These are phyloP conservation scores for Thielaviopsis punctulata DNA, from an alignment of 2,329 filamentous ascomycete species.

Conservation along the genomic window DNA sequence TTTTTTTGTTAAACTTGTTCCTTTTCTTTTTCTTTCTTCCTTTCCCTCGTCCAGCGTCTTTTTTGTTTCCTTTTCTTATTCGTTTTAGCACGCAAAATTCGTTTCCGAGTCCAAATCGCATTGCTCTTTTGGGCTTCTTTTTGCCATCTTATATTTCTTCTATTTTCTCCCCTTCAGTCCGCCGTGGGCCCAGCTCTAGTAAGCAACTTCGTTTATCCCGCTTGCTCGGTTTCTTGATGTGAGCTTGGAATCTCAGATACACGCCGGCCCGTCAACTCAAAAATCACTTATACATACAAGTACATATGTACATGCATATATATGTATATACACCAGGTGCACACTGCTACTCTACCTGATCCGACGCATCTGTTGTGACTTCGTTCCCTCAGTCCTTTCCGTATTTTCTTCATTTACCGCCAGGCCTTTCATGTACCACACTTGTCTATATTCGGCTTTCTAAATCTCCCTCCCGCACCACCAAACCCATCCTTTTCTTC, in stretches of 20 bases:
- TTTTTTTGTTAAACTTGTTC: conserved; percentile 2
- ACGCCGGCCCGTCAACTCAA: too few relatives aligned
- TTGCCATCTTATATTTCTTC: neutral
- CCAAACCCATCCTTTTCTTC: too few relatives aligned
- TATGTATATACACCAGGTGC: too few relatives aligned
- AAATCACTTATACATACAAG: too few relatives aligned
- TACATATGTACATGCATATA: too few relatives aligned
- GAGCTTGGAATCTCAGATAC: too few relatives aligned
- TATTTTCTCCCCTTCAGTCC: neutral
- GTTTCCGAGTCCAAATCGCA: neutral
- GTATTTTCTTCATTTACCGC: neutral
- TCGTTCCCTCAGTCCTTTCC: neutral
- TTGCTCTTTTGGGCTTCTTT: neutral
- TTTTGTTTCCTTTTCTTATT: neutral
- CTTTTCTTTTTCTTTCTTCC: conserved; percentile 1
- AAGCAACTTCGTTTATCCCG: neutral
- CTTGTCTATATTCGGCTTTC: neutral
- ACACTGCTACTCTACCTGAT: too few relatives aligned
- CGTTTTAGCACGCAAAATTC: neutral
- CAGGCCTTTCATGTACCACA: neutral
- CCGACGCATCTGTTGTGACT: too few relatives aligned
- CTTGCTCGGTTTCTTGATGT: too few relatives aligned
- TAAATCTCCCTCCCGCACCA: neutral
- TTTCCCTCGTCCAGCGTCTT: neutral
- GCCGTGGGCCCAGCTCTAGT: too few relatives aligned